Conservation (phyloP, 768 basidiomycete species). For the Leccinum variicolor region DNA sequence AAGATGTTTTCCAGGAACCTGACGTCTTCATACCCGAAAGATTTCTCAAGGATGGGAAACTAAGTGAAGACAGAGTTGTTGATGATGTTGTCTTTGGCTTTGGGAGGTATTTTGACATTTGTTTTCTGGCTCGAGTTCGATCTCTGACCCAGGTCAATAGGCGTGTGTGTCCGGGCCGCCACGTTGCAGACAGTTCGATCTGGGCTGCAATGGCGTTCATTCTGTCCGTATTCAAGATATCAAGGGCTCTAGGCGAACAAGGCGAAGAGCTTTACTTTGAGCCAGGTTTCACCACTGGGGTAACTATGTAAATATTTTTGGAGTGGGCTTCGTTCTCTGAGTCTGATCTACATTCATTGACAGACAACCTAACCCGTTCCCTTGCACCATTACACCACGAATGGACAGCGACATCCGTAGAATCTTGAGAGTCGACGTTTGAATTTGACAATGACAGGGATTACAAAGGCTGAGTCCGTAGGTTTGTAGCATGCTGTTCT, state of each 20-base stretch:
- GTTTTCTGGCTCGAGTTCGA: not conserved
- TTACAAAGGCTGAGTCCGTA: not conserved
- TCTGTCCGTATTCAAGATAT: slow-evolving; percentile 26
- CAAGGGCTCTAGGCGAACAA: slow-evolving; percentile 18
- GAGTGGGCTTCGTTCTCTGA: not conserved
- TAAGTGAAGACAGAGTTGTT: not conserved
- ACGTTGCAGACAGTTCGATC: slow-evolving; percentile 28
- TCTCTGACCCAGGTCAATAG: slow-evolving; percentile 7
- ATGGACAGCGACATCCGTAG: slow-evolving; percentile 3
- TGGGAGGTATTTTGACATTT: slow-evolving; percentile 15
- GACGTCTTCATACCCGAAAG: slow-evolving; percentile 32
- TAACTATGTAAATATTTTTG: slow-evolving; percentile 9
- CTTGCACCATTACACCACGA: slow-evolving; percentile 12
- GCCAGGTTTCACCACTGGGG: slow-evolving; percentile 10
- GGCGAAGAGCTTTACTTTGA: slow-evolving; percentile 26
- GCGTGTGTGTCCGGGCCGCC: slow-evolving; percentile 31
- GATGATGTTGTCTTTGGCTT: slow-evolving; percentile 20
- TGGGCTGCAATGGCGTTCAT: slow-evolving; percentile 30
- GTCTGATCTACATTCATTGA: not conserved
- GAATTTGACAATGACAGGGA: not conserved
- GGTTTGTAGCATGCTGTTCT: not conserved
- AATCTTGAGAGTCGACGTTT: not conserved
- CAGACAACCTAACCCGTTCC: slow-evolving; percentile 14
- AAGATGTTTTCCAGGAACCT: slow-evolving; percentile 17
- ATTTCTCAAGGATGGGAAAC: slow-evolving; percentile 20